A percentile compares a stretch with the other conserved stretches of the same genome.
These are phyloP conservation scores for Canariomyces notabilis DNA, from an alignment of 2,329 filamentous ascomycete genomes.

Conservation along the genomic window DNA sequence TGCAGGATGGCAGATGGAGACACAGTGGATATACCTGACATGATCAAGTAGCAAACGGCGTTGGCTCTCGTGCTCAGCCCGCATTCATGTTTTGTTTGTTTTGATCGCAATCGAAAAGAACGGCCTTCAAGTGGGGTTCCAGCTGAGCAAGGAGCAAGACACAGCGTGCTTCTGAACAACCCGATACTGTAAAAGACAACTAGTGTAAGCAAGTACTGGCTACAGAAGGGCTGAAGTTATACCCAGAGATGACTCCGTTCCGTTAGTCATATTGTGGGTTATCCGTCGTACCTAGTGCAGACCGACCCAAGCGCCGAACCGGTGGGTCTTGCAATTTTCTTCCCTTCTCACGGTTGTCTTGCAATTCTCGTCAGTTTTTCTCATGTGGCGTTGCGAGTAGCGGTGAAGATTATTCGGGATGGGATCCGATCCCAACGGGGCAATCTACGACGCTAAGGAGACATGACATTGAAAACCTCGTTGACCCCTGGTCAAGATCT, in stretches of 20 bases:
- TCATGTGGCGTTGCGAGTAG: conserved; percentile 11
- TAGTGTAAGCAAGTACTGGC: not conserved
- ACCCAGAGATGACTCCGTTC: not conserved
- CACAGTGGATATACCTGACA: too few relatives aligned
- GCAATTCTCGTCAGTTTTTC: not conserved
- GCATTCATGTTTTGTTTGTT: too few relatives aligned
- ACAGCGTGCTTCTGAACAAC: too few relatives aligned
- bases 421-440: conserved; percentile 4
- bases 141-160: too few relatives aligned
- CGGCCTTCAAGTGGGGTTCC: too few relatives aligned
- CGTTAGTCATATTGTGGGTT: not conserved
- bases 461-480: conserved; percentile 11
- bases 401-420: conserved; percentile 15
- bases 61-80: too few relatives aligned
- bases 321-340: not conserved
- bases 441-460: conserved; percentile 18
- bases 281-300: too few relatives aligned
- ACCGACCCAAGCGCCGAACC: not conserved
- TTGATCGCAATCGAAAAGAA: too few relatives aligned
- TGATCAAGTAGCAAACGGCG: too few relatives aligned
- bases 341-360: not conserved
- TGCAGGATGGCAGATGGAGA: too few relatives aligned
- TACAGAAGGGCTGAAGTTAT: not conserved
- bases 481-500: conserved; percentile 9
- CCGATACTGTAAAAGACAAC: too few relatives aligned